Evolutionary conservation across 2,329 filamentous ascomycete species (phyloP), one percentile per base, ranked within the genome.

Genomic region (Tolypocladium ophioglossoides): DNA sequence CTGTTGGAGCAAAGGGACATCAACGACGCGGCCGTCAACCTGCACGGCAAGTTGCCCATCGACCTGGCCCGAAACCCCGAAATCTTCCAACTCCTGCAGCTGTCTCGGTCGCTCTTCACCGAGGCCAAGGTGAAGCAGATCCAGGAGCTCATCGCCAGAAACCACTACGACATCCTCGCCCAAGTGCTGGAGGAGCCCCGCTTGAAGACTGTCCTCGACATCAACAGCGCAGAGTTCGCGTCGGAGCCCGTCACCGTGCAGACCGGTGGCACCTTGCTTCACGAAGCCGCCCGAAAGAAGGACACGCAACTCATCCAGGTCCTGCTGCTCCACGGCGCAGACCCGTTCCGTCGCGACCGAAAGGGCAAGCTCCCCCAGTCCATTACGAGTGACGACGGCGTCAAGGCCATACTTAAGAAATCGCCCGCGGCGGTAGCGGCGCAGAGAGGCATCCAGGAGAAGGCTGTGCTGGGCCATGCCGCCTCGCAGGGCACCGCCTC

Each of bases 361-460:
- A 96, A 91, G 72, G 94, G 94, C 50, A 97, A 95, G 70, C 78
- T 99, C 35, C 91, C 94, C 3, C 94, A 99, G 67, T 92, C 96
- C 69, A 86, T 96, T 48, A 97, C 94, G 52, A 96, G 94, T 66
- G 94, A 99, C 68, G 94, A 99, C 65, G 82, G 83, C 56, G 96
- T 90, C 18, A 83, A 86, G 55, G 84, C 87, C 11, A 92, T 99
- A 65, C 74, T 99, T 50, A 99, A 97, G 74, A 89, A 86, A 64
- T 97, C 92, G 0, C 94, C 94, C 7, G 94, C 94, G 14, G 94
- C 94, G 8, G 91, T 94, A 9, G 91, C 91, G 16, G 94, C 94
- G 1, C 94, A 97, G 71, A 82, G 92, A 54, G 91, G 91, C 39
- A 96, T 99, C 38, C 94, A 99, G 70, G 94, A 99, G 71, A 96